Evolutionary conservation across 192 early-diverging fungal species (phyloP).

Genomic region (Allomyces arbusculus): DNA sequence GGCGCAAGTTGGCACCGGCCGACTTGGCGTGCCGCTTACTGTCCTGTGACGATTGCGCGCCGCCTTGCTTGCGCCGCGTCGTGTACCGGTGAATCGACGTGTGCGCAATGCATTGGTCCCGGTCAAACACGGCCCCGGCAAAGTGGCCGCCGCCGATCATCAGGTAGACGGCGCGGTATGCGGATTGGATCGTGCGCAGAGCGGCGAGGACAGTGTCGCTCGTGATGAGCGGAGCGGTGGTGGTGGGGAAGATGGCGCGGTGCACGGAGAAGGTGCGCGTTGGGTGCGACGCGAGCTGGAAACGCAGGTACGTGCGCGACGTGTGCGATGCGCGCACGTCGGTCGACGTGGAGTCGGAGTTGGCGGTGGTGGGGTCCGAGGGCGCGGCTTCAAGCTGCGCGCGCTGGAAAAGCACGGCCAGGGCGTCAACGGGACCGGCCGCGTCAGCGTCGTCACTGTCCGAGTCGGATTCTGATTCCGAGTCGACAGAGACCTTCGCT

Average conservation of each 20-base stretch:
- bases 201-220: background rate
- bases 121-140: conserved; percentile 69
- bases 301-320: background rate
- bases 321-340: background rate
- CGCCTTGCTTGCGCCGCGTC: conserved; percentile 86
- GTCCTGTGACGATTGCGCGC: conserved; percentile 67
- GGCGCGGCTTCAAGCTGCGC: too few relatives aligned
- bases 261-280: background rate
- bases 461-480: too few relatives aligned
- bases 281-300: background rate
- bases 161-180: conserved; percentile 10
- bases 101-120: conserved; percentile 43
- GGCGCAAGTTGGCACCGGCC: conserved; percentile 71
- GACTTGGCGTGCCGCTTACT: conserved; percentile 61
- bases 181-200: background rate
- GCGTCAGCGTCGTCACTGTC: too few relatives aligned
- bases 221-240: background rate
- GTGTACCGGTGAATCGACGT: conserved; percentile 96
- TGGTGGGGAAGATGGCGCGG: background rate
- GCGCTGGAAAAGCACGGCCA: too few relatives aligned
- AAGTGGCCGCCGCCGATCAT: conserved; percentile 77
- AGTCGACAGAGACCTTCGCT: too few relatives aligned
- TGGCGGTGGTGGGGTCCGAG: too few relatives aligned
- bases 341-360: too few relatives aligned
- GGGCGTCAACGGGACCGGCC: too few relatives aligned